Base-by-base conservation (phyloP, 2,329 filamentous ascomycete genomes). In the Aspergillus vadensis region DNA sequence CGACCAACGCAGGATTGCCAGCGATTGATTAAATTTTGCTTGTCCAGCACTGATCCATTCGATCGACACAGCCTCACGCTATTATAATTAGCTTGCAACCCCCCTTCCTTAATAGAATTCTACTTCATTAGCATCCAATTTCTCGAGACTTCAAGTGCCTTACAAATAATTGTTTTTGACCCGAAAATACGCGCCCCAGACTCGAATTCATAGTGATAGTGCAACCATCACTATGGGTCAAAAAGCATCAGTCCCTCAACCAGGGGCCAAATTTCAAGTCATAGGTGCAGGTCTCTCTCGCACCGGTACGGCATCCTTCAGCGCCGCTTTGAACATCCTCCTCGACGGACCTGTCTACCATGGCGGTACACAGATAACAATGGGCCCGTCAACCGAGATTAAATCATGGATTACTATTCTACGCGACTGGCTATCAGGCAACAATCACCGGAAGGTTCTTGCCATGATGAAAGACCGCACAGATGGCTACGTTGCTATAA, bases 251-350 rank as follows among this genome's bases (percentile, higher is more conserved):
- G 6, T 12, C 14, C 62, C 59, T 0, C 44, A 57, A 14, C 47
- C 62, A 1, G 57, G 57, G 4, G 47, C 48, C 14, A 38, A 56
- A 19, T 61, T 72, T 27, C 66, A 68, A 58, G 67, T 72, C 30
- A 72, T 72, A 52, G 70, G 69, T 7, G 69, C 70, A 4, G 70
- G 70, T 0, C 60, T 72, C 19, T 62, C 81, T 15, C 76, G 82
- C 55, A 84, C 82, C 1, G 82, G 82, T 14, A 84, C 81, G 1
- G 73, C 82, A 10, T 83, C 83, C 21, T 81, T 83, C 73, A 78
- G 78, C 36, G 65, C 77, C 44, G 82, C 82, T 1, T 70, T 84
- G 8, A 76, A 74, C 60, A 80, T 77, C 56, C 74, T 84, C 3
- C 77, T 83, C 5, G 69, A 80, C 39, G 81, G 79, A 0, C 82